Conservation (phyloP, 495 filamentous ascomycete species). For the Aspergillus kassunensis region DNA sequence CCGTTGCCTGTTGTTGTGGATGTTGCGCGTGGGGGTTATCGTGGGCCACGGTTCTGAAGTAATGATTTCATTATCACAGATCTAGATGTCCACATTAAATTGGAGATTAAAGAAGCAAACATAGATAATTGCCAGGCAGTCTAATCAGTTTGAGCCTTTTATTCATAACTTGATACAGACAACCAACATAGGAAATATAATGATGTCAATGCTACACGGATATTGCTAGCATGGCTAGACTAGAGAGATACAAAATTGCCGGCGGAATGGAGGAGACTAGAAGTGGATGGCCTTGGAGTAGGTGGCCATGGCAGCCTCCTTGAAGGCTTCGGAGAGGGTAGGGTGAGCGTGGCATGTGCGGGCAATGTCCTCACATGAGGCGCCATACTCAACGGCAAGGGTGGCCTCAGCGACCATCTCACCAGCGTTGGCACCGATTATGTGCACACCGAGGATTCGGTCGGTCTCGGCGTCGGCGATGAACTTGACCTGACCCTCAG, state of each 20-base stretch:
- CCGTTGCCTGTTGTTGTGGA: conserved; percentile 12
- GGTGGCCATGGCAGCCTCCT: conserved; percentile 98
- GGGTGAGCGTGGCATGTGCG: conserved; percentile 97
- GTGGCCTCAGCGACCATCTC: conserved; percentile 99
- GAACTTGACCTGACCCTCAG: conserved; percentile 96
- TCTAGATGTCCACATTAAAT: too few species aligned
- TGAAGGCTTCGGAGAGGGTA: conserved; percentile 94
- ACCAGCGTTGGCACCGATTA: conserved; percentile 90
- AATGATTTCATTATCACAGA: too few species aligned
- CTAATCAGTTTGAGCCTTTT: conserved; percentile 15
- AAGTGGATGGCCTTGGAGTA: conserved; percentile 96
- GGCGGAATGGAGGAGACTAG: conserved; percentile 45
- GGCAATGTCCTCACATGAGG: conserved; percentile 89
- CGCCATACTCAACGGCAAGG: conserved; percentile 93
- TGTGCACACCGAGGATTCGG: conserved; percentile 90
- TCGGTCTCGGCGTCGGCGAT: conserved; percentile 95
- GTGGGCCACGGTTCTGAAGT: neutral
- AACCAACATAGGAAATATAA: conserved; percentile 33
- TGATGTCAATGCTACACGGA: conserved; percentile 47
- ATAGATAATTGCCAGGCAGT: neutral
- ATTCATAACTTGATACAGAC: conserved; percentile 21
- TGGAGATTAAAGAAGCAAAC: neutral
- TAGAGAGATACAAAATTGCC: conserved; percentile 36
- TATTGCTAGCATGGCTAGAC: conserved; percentile 41
- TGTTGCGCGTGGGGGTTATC: neutral